phyloP scores from a whole-genome alignment of 805 yeast species.

The Wickerhamiella azyma region DNA sequence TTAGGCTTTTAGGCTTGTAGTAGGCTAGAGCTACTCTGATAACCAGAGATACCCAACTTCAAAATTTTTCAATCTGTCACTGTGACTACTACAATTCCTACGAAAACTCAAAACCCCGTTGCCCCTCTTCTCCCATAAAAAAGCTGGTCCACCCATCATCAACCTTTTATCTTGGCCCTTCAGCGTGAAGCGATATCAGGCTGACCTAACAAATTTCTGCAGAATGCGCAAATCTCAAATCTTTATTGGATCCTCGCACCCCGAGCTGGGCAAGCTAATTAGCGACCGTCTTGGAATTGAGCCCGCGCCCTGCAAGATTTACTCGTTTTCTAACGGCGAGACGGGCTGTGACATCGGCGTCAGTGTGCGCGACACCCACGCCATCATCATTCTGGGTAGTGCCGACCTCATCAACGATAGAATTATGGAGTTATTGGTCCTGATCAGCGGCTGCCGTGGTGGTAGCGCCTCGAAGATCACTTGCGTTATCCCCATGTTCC shows the following conservation, averaged over 20 bases:
- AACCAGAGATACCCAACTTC: no score
- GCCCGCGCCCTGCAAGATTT: conserved; percentile 83
- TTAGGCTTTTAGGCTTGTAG: no score
- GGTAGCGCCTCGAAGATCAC: conserved; percentile 97
- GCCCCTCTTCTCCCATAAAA: no score
- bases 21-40: no score
- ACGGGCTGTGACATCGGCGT: conserved; percentile 92
- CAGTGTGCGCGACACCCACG: conserved; percentile 93
- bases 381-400: conserved; percentile 83
- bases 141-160: no score
- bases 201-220: no score
- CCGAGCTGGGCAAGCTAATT: conserved; percentile 79
- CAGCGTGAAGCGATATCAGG: no score
- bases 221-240: conserved; percentile 92
- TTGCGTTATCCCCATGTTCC: conserved; percentile 95
- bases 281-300: conserved; percentile 85
- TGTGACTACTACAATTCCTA: no score
- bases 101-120: no score
- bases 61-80: no score
- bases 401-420: conserved; percentile 81
- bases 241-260: conserved; percentile 93
- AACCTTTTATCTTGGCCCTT: no score
- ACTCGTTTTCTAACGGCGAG: conserved; percentile 94
- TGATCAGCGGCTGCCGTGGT: conserved; percentile 91
- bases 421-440: conserved; percentile 87